phyloP scores from a whole-genome alignment of 1,139 yeast genomes.

The Debaryomyces coudertii region DNA sequence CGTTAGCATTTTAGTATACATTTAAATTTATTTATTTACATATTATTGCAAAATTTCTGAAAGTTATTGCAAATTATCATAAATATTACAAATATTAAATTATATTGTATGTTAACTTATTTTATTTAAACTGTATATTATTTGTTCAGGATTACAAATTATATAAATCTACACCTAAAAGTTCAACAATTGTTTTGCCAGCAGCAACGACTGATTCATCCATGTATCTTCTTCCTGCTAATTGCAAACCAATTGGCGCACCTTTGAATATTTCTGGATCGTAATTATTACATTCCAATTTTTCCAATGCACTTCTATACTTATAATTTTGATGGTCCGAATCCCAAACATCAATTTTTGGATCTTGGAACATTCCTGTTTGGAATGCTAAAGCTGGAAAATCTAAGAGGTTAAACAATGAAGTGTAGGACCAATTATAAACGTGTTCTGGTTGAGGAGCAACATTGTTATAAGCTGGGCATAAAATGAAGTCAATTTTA shows the following conservation, averaged over 20 bases:
- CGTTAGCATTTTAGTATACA: background rate
- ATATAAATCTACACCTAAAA: conserved; percentile 28
- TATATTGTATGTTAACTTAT: background rate
- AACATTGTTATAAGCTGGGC: conserved; percentile 71
- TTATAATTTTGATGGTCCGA: conserved; percentile 30
- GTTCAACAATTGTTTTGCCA: conserved; percentile 36
- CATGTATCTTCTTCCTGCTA: conserved; percentile 41
- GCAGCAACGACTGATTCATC: conserved; percentile 50
- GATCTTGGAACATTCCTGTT: conserved; percentile 63
- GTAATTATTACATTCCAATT: conserved; percentile 40
- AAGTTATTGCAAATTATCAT: background rate
- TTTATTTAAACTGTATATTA: background rate
- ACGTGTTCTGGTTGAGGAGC: conserved; percentile 71
- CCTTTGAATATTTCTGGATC: conserved; percentile 37
- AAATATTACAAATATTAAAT: too few species aligned
- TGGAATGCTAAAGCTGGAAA: conserved; percentile 65
- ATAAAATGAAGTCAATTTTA: conserved; percentile 66
- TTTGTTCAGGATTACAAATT: conserved; percentile 5
- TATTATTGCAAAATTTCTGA: too few species aligned
- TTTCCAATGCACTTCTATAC: conserved; percentile 48
- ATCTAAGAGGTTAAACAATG: conserved; percentile 67
- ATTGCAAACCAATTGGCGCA: conserved; percentile 49
- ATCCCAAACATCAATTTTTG: conserved; percentile 45
- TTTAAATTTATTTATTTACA: background rate
- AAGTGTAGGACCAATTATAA: conserved; percentile 76